Conservation (phyloP, 164 flowering plant genomes). For the Brasenia schreberi region DNA sequence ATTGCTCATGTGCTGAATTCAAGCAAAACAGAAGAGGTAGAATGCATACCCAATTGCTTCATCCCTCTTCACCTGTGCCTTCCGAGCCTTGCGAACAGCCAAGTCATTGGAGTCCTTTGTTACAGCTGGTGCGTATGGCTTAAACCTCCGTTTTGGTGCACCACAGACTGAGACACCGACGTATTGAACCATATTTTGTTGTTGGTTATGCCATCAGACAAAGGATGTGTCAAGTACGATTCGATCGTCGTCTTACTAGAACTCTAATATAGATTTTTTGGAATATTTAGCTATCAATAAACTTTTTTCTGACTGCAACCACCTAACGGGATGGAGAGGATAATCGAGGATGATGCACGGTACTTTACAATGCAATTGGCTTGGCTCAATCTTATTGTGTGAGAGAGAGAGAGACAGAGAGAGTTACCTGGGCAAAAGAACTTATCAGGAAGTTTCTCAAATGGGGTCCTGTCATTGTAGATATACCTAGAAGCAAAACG, state of each 20-base stretch:
- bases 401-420: too few relatives aligned
- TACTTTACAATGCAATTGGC: too few relatives aligned
- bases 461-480: conserved; percentile 84
- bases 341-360: too few relatives aligned
- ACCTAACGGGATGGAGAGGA: too few relatives aligned
- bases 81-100: conserved; percentile 66
- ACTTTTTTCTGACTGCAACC: too few relatives aligned
- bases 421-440: conserved; percentile 87
- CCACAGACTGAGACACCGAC: conserved; percentile 62
- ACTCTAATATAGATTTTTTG: too few relatives aligned
- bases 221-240: background rate
- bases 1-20: too few relatives aligned
- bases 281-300: too few relatives aligned
- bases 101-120: conserved; percentile 46
- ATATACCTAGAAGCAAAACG: conserved; percentile 52
- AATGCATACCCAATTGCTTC: conserved; percentile 61
- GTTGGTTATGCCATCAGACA: background rate
- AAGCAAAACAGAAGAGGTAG: background rate
- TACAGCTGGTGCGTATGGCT: conserved; percentile 44
- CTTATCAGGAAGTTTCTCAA: conserved; percentile 73
- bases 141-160: conserved; percentile 92
- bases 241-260: too few relatives aligned
- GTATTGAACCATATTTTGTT: background rate
- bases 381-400: too few relatives aligned
- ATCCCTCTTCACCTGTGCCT: conserved; percentile 58